Percentiles rank a stretch among this genome's conserved stretches.
Evolutionary conservation across 441 rosid genomes (phyloP).

Genomic region (Populus hybrid): DNA sequence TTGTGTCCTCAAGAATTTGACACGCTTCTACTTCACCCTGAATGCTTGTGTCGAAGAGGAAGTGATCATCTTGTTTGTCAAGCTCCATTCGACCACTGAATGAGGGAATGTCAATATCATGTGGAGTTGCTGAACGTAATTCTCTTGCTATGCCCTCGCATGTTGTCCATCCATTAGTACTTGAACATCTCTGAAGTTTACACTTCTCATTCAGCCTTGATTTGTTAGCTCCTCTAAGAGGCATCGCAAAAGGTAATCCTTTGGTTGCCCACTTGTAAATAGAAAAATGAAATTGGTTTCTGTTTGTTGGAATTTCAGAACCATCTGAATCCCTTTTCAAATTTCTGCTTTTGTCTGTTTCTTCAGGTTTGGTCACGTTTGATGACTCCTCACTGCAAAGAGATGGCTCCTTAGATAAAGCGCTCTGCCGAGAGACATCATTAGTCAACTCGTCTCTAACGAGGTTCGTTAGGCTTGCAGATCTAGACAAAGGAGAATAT

Average conservation of each 20-base stretch:
- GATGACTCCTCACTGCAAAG: conserved; percentile 22
- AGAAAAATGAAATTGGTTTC: conserved; percentile 75
- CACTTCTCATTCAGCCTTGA: conserved; percentile 42
- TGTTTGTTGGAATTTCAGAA: conserved; percentile 24
- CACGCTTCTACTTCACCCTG: too few species aligned
- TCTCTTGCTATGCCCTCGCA: conserved; percentile 25
- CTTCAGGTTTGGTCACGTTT: conserved; percentile 24
- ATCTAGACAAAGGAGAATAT: conserved; percentile 46
- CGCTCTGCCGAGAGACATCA: conserved; percentile 31
- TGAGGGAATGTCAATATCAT: conserved; percentile 16
- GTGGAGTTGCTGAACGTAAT: conserved; percentile 18
- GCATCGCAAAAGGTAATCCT: conserved; percentile 51
- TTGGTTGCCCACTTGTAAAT: conserved; percentile 94
- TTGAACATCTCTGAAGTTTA: conserved; percentile 35
- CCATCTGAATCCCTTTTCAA: conserved; percentile 21
- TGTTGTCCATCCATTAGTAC: conserved; percentile 29
- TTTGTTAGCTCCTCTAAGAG: conserved; percentile 42
- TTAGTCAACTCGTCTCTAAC: conserved; percentile 32
- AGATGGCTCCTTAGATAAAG: conserved; percentile 34
- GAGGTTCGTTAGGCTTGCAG: conserved; percentile 38
- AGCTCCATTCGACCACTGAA: conserved; percentile 19
- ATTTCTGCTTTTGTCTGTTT: conserved; percentile 21
- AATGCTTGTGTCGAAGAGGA: too few species aligned
- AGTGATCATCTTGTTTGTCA: too few species aligned
- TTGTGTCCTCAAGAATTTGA: too few species aligned